Evolutionary conservation across 2,329 filamentous ascomycete species (phyloP), one percentile per base, ranked within the genome.

Genomic region (Ceratocystis destructans): DNA sequence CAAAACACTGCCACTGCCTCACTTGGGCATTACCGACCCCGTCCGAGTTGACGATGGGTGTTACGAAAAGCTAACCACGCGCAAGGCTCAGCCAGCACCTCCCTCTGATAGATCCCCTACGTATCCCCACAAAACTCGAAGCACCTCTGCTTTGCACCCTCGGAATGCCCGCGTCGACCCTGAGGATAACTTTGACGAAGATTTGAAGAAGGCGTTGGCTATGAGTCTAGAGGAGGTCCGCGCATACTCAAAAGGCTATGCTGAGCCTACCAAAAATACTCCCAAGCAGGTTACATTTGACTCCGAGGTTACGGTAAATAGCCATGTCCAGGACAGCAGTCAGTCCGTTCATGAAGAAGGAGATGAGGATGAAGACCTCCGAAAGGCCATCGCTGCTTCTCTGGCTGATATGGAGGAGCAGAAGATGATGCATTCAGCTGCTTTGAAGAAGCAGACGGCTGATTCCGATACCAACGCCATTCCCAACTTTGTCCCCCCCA

Each of bases 341-440:
- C 45, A 64, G 31, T 55, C 68, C 6, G 48, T 3, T 22, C 57
- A 57, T 20, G 55, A 76, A 64, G 84, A 83, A 2, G 90, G 96
- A 64, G 91, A 96, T 66, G 92, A 96, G 66, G 94, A 99, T 72
- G 87, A 90, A 0, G 93, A 97, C 72, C 78, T 99, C 33, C 95
- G 94, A 74, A 91, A 93, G 31, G 94, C 94, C 3, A 97, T 99
- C 73, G 93, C 92, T 45, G 92, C 95, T 20, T 97, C 94, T 4
- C 75, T 99, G 67, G 88, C 89, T 28, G 94, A 99, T 73, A 96
- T 97, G 90, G 94, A 99, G 76, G 89, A 96, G 75, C 93, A 99
- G 74, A 97, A 99, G 79, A 88, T 93, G 76, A 87, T 86, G 71
- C 91, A 97, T 74, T 85, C 91, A 1, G 89, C 88, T 4, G 86